Evolutionary conservation across 2,329 filamentous ascomycete genomes (phyloP), one percentile per base, ranked within the genome.

Genomic region (Salinomyces thailandicus): DNA sequence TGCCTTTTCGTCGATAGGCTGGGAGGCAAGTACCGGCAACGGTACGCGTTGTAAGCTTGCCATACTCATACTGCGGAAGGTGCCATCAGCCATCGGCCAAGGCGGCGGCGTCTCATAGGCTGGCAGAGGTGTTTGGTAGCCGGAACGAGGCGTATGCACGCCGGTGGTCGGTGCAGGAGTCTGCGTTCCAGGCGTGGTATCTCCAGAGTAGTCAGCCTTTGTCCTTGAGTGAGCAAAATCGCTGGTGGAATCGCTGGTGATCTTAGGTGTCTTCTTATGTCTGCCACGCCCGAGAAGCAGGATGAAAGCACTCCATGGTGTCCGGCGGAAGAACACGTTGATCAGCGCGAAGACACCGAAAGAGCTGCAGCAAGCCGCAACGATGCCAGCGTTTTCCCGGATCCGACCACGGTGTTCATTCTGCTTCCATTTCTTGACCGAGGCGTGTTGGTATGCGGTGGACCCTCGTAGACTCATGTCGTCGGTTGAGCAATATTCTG

Each of bases 291-390:
- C 14, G n/a, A 34, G 8, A n/a, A 24, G 26, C 18, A 18, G 18
- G 5, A n/a, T 13, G 8, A 34, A 14, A 13, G 32, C 18, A 14
- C 26, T 20, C 48, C 49, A 53, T 4, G 51, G 50, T 4, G 46
- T 50, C 7, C 51, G 42, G 18, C 51, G 43, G 11, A 54, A 35
- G 19, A 53, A 41, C 8, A 48, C 50, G 27, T 54, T 54, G n/a
- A 49, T 38, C 4, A 54, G 43, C 5, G 50, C 37, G 12, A 46
- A 39, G 11, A 51, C 35, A 9, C 50, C 51, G 20, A 54, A 49
- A 6, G 45, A 36, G 36, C 49, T 52, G 36, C 50, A 54, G 12
- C 38, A 43, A 17, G 49, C 51, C 3, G 51, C 51, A 20, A 54
- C 38, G 19, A 48, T 49, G 18, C 49, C 51, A 14, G 51, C 51